These are phyloP conservation scores for Emmonsiellopsis sp. DNA, from an alignment of 2,329 filamentous ascomycete genomes.

Conservation along the genomic window DNA sequence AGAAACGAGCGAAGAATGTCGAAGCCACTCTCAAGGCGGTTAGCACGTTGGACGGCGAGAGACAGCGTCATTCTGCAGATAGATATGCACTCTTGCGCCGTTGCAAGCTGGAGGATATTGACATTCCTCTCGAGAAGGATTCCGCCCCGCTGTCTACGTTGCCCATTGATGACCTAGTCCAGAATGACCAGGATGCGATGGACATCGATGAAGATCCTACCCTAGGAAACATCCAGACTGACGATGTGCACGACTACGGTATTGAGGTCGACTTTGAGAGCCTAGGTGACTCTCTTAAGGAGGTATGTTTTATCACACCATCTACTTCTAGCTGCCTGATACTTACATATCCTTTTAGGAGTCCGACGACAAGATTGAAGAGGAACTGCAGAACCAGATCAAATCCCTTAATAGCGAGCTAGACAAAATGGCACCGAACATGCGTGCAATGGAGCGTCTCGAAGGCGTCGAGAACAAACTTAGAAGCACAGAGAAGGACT, in stretches of 20 bases:
- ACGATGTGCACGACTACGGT: constrained; percentile 76
- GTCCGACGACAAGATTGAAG: constrained; percentile 62
- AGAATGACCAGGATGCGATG: constrained; percentile 77
- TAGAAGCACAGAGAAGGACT: constrained; percentile 77
- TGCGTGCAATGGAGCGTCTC: constrained; percentile 86
- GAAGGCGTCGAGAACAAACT: constrained; percentile 77
- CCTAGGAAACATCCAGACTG: constrained; percentile 41
- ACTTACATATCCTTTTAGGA: constrained; percentile 42
- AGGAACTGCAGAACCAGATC: constrained; percentile 69
- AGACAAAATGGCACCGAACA: constrained; percentile 93
- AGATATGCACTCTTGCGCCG: constrained; percentile 78
- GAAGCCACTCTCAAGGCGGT: constrained; percentile 68
- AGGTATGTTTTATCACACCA: constrained; percentile 45
- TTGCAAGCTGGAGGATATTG: constrained; percentile 89
- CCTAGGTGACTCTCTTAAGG: constrained; percentile 72
- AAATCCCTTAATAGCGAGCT: constrained; percentile 65
- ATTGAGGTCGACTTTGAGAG: constrained; percentile 80
- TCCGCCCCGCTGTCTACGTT: constrained; percentile 68
- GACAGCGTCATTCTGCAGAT: constrained; percentile 74
- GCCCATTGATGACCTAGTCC: constrained; percentile 75
- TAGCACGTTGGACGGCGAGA: constrained; percentile 67
- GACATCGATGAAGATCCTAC: constrained; percentile 69
- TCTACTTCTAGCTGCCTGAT: constrained; percentile 12
- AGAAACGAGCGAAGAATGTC: constrained; percentile 76
- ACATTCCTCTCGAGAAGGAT: constrained; percentile 65